A percentile compares a stretch with the other conserved stretches of the same genome.
phyloP scores from a whole-genome alignment of 805 yeast genomes.

The Teunomyces cretensis region DNA sequence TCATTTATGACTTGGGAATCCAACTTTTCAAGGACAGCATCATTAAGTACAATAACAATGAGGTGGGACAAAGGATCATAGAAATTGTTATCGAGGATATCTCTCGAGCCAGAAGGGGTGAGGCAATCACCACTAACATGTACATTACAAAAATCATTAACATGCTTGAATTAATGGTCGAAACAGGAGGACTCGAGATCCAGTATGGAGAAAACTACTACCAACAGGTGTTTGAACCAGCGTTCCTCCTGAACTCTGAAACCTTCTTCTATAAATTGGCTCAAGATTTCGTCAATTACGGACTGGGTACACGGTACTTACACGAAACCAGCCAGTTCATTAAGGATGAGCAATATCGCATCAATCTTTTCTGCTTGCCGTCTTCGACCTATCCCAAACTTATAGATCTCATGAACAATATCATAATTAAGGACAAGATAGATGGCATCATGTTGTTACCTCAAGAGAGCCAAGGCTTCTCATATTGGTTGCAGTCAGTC shows the following conservation, averaged over 20 bases:
- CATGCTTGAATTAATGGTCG: slow-evolving; percentile 70
- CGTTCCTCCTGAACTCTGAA: slow-evolving; percentile 53
- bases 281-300: slow-evolving; percentile 38
- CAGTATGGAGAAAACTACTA: slow-evolving; percentile 60
- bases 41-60: slow-evolving; percentile 47
- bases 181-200: slow-evolving; percentile 27
- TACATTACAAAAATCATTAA: slow-evolving; percentile 59
- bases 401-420: slow-evolving; percentile 55
- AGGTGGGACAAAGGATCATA: slow-evolving; percentile 53
- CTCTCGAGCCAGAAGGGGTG: slow-evolving; percentile 51
- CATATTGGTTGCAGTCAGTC: slow-evolving; percentile 53
- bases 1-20: slow-evolving; percentile 73
- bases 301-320: slow-evolving; percentile 55
- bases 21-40: slow-evolving; percentile 62
- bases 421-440: slow-evolving; percentile 56
- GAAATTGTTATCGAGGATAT: slow-evolving; percentile 54
- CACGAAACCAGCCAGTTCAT: slow-evolving; percentile 52
- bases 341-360: slow-evolving; percentile 60
- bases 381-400: slow-evolving; percentile 53
- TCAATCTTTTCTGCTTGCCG: slow-evolving; percentile 50
- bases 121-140: slow-evolving; percentile 50
- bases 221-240: slow-evolving; percentile 64
- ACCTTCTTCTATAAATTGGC: slow-evolving; percentile 53
- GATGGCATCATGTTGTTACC: slow-evolving; percentile 50
- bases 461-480: slow-evolving; percentile 55